These are phyloP conservation scores for Clonostachys byssicola DNA, from an alignment of 2,329 filamentous ascomycete genomes.

Conservation along the genomic window DNA sequence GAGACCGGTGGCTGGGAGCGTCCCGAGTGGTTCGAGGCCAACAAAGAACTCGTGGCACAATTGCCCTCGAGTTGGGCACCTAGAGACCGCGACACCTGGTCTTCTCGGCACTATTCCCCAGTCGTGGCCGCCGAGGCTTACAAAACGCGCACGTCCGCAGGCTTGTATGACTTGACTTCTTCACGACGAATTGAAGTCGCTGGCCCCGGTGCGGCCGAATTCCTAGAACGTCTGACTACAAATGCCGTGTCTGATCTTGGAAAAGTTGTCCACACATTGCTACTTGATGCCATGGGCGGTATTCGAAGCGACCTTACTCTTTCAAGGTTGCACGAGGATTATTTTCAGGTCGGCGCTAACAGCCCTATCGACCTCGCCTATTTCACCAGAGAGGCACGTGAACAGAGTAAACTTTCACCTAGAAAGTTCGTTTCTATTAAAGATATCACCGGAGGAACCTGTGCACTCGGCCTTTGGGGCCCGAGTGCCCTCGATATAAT, in stretches of 20 bases:
- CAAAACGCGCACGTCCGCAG: slow-evolving; percentile 59
- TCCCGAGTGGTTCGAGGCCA: slow-evolving; percentile 58
- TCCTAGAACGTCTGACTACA: slow-evolving; percentile 50
- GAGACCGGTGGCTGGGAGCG: slow-evolving; percentile 59
- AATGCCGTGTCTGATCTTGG: slow-evolving; percentile 42
- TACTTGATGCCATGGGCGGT: slow-evolving; percentile 48
- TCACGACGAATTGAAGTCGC: slow-evolving; percentile 53
- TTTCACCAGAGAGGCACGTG: slow-evolving; percentile 45
- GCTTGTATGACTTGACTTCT: slow-evolving; percentile 60
- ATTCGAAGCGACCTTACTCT: slow-evolving; percentile 55
- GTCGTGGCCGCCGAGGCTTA: slow-evolving; percentile 58
- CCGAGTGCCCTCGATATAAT: slow-evolving; percentile 50
- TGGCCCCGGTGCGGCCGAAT: slow-evolving; percentile 48
- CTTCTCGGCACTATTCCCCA: slow-evolving; percentile 50
- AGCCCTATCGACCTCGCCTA: slow-evolving; percentile 50
- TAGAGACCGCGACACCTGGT: slow-evolving; percentile 54
- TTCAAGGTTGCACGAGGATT: slow-evolving; percentile 40
- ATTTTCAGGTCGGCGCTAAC: slow-evolving; percentile 54
- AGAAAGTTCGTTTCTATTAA: slow-evolving; percentile 44
- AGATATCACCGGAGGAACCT: slow-evolving; percentile 56
- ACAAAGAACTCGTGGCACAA: slow-evolving; percentile 41
- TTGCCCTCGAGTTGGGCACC: slow-evolving; percentile 52
- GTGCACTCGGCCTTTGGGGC: slow-evolving; percentile 60
- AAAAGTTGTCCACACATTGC: slow-evolving; percentile 48
- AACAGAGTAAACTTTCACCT: slow-evolving; percentile 33